Evolutionary conservation across 2,329 filamentous ascomycete genomes (phyloP).

Genomic region (Pezicula carpinea): DNA sequence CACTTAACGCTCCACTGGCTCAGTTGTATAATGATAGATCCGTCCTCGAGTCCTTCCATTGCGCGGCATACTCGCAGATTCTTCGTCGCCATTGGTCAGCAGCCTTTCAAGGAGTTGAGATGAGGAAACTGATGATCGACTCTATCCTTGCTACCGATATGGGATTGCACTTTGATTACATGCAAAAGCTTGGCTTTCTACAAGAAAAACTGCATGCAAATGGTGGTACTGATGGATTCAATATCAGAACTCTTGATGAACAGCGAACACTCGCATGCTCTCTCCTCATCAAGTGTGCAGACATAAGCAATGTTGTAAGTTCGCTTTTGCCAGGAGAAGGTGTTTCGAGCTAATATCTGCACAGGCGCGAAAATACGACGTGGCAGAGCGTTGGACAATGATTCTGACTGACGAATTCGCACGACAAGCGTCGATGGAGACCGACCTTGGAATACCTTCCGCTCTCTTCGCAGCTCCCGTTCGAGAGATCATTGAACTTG

Average conservation of each 20-base stretch:
- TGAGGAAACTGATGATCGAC: conserved; percentile 91
- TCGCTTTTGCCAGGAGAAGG: not conserved
- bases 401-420: conserved; percentile 96
- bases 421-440: conserved; percentile 87
- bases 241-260: conserved; percentile 68
- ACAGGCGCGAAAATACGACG: conserved; percentile 78
- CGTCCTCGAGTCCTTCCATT: conserved; percentile 95
- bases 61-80: conserved; percentile 94
- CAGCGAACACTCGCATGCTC: conserved; percentile 80
- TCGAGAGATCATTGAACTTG: conserved; percentile 77
- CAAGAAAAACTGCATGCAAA: conserved; percentile 72
- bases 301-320: conserved; percentile 96
- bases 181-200: conserved; percentile 77
- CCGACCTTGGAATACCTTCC: conserved; percentile 79
- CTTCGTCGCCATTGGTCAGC: conserved; percentile 86
- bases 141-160: conserved; percentile 98
- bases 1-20: conserved; percentile 85
- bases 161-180: conserved; percentile 95
- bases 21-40: conserved; percentile 97
- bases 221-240: conserved; percentile 68
- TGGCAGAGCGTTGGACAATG: conserved; percentile 84
- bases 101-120: conserved; percentile 70
- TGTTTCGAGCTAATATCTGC: conserved; percentile 17
- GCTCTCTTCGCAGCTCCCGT: conserved; percentile 82
- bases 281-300: conserved; percentile 92